Evolutionary conservation across 2,329 filamentous ascomycete species (phyloP), one percentile per base, ranked within the genome.

Genomic region (Thielaviopsis ethacetica): DNA sequence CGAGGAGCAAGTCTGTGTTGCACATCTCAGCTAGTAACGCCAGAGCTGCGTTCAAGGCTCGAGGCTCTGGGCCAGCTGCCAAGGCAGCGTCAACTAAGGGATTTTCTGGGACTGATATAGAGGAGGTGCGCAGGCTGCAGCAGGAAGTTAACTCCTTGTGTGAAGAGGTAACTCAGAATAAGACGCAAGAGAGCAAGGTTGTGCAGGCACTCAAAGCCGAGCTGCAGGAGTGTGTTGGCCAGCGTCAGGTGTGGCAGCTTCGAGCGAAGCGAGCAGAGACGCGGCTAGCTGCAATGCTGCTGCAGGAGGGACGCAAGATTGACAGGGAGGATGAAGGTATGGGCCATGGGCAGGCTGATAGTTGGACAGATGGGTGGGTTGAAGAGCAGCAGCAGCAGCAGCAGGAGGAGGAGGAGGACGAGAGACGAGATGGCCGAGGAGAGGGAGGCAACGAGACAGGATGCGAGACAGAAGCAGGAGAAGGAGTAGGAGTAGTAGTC

Each of bases 181-280:
- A 57, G 19, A 56, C 47, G 21, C 53, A 56, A n/a, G 56, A 58
- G 47, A 49, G 21, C n/a, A 53, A 26, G 56, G 24, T 50, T 22
- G 51, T 58, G 15, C 49, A 47, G 52, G 56, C 50, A 9, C 53
- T 61, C 5, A 57, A 58, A 47, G 53, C 24, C 2, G 53, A 58
- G 34, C 30, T 52, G 24, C 50, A 50, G 13, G 56, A 58, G 26
- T 58, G 50, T 9, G 50, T 51, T 21, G 50, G 27, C 5, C 75
- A 79, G 53, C 66, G 70, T 38, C 64, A 69, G 30, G 72, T 69
- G 62, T 85, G 81, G 82, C 76, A 72, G 62, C 72, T 71, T 34
- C 71, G 79, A 34, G 82, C 82, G 0, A 74, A 80, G 64, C 70
- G 72, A 3, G 80, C 80, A 0, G 81, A 85, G 68, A 72, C 69